Base-by-base conservation (phyloP, 352 stramenopile species). In the Globisporangium emineosum region DNA sequence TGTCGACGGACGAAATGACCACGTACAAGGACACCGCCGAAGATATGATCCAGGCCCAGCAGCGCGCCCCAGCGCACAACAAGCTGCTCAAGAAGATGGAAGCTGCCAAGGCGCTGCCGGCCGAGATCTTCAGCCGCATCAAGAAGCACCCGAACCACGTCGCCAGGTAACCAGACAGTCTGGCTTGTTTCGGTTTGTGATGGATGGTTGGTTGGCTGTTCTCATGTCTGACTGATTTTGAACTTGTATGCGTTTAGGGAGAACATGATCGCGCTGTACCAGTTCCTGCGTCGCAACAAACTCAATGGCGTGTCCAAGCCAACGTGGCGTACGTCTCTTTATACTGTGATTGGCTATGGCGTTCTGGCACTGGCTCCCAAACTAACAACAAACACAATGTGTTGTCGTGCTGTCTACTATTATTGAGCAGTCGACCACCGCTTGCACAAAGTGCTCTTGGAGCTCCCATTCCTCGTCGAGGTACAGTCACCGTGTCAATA, bases 21-120 rank as follows among this genome's bases (percentile, higher is more conserved):
- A 88, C 78, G 19, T 52, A 69, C 1, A 25, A 15, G 13, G 71
- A 65, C 21, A 74, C 70, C 25, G 73, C 85, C 1, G 71, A 76
- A 3, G 77, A 76, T 6, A 57, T 65, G 3, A 68, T 81, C 19
- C 70, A 89, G 21, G 78, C 76, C 8, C 71, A 80, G 40, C 72
- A 86, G 35, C 81, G 83, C 53, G 51, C 72, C 2, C 90, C 89
- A 57, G 78, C 81, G 1, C 83, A 91, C 60, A 82, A 90, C 59
- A 94, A 94, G 64, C 60, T 94, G 5, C 66, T 89, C 12, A 94
- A 92, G 69, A 92, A 89, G 67, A 92, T 92, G 78, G 85, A 92
- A 49, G 75, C 69, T 1, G 81, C 77, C 4, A 90, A 86, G 47
- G 82, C 71, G 21, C 67, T 94, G 21, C 83, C 85, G 0, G 61